phyloP scores from a whole-genome alignment of 495 filamentous ascomycete genomes.

The Echria macrotheca region DNA sequence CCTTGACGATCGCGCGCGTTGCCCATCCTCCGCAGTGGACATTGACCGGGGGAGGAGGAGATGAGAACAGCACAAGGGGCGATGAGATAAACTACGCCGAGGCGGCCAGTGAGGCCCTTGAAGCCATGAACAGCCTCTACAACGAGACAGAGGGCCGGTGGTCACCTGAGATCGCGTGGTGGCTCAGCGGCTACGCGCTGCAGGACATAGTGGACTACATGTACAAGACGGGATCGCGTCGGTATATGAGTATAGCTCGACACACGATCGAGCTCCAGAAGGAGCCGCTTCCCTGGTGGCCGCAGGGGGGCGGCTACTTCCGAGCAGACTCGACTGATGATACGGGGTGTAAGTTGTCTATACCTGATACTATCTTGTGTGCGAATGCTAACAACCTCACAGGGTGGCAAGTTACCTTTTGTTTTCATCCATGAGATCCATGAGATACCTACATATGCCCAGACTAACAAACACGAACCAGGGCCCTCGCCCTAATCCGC shows the following conservation, averaged over 20 bases:
- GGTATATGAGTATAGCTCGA: constrained; percentile 30
- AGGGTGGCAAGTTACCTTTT: constrained; percentile 43
- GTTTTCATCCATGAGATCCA: too few relatives aligned
- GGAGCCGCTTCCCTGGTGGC: constrained; percentile 32
- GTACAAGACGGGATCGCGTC: constrained; percentile 24
- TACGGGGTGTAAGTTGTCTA: too few relatives aligned
- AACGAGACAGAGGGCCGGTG: constrained; percentile 31
- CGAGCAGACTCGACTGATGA: constrained; percentile 60
- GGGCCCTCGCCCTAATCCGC: constrained; percentile 57
- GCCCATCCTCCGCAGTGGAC: too few relatives aligned
- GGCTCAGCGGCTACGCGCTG: constrained; percentile 39
- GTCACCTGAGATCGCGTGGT: constrained; percentile 32
- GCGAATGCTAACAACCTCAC: too few relatives aligned
- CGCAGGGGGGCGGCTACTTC: constrained; percentile 37
- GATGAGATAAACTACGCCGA: constrained; percentile 9
- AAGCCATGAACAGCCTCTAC: constrained; percentile 37
- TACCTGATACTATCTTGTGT: too few relatives aligned
- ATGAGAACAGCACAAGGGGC: background rate
- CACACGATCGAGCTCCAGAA: constrained; percentile 31
- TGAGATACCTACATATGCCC: too few relatives aligned
- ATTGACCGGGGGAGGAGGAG: too few relatives aligned
- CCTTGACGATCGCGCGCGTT: too few relatives aligned
- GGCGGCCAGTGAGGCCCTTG: constrained; percentile 26
- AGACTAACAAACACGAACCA: background rate
- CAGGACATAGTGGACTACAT: constrained; percentile 35